Evolutionary conservation across 345 rosid genomes (phyloP).

Genomic region (Eutrema japonicum): DNA sequence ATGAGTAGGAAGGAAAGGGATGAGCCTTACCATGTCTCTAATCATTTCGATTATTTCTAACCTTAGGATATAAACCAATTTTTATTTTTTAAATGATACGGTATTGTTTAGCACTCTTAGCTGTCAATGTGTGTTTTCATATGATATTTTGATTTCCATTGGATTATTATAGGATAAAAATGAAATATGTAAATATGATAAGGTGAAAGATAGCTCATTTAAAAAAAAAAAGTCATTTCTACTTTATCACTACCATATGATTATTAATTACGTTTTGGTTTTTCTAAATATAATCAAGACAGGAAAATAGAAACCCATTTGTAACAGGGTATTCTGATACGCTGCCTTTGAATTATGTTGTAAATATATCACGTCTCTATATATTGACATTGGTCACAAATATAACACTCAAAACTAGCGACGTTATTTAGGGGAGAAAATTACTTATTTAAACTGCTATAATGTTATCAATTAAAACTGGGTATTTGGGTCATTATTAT

Average conservation of each 20-base stretch:
- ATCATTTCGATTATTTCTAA: slow-evolving; percentile 85
- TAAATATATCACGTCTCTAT: not conserved
- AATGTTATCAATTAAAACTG: too few species aligned
- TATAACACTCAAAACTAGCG: too few species aligned
- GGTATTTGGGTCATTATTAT: too few species aligned
- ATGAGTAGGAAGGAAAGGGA: slow-evolving; percentile 73
- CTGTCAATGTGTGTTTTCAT: slow-evolving; percentile 16
- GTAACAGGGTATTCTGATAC: not conserved
- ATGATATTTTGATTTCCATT: not conserved
- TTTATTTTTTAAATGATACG: slow-evolving; percentile 23
- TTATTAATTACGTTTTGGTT: slow-evolving; percentile 4
- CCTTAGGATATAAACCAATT: slow-evolving; percentile 14
- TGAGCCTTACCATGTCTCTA: slow-evolving; percentile 76
- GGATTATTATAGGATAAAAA: not conserved
- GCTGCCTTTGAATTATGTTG: not conserved
- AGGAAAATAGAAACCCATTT: not conserved
- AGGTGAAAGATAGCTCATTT: not conserved
- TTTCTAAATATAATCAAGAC: not conserved
- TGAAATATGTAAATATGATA: slow-evolving; percentile 28
- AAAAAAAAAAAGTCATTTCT: not conserved
- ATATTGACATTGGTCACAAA: too few species aligned
- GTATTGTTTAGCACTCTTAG: slow-evolving; percentile 12
- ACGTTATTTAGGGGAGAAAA: too few species aligned
- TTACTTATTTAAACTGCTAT: too few species aligned
- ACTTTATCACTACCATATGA: slow-evolving; percentile 2